Conservation (phyloP, 345 rosid genomes). For the Clausena lansium region DNA sequence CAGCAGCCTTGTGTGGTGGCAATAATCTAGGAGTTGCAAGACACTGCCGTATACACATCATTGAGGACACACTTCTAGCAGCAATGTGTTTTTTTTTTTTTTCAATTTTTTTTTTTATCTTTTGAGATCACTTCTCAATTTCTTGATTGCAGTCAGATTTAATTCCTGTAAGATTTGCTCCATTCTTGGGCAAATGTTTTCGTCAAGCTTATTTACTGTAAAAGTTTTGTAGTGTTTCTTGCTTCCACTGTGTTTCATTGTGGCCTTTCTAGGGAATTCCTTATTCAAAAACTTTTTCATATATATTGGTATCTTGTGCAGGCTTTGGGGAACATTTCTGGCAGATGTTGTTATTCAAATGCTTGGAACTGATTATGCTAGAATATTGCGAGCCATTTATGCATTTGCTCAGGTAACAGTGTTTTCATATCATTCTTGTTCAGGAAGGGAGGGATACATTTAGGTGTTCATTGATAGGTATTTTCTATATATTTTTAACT, state of each 20-base stretch:
- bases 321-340: slow-evolving; percentile 93
- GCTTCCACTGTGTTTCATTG: neutral
- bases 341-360: slow-evolving; percentile 96
- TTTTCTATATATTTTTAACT: neutral
- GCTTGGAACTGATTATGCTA: slow-evolving; percentile 96
- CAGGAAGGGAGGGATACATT: neutral
- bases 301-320: slow-evolving; percentile 28
- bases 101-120: neutral
- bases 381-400: slow-evolving; percentile 87
- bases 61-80: neutral
- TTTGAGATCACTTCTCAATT: neutral
- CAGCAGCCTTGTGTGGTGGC: too few relatives aligned
- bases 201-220: neutral
- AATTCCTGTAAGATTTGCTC: neutral
- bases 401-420: slow-evolving; percentile 84
- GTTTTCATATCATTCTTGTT: neutral
- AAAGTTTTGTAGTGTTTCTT: neutral
- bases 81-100: neutral
- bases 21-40: too few relatives aligned
- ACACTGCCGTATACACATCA: neutral
- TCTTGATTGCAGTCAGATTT: neutral
- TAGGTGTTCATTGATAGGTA: neutral
- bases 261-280: neutral
- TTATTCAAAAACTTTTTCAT: neutral
- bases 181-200: neutral